A percentile compares a stretch with the other conserved stretches of the same genome.
These are phyloP conservation scores for Dioscorea dumetorum DNA, from an alignment of 106 monocot genomes.

Conservation along the genomic window DNA sequence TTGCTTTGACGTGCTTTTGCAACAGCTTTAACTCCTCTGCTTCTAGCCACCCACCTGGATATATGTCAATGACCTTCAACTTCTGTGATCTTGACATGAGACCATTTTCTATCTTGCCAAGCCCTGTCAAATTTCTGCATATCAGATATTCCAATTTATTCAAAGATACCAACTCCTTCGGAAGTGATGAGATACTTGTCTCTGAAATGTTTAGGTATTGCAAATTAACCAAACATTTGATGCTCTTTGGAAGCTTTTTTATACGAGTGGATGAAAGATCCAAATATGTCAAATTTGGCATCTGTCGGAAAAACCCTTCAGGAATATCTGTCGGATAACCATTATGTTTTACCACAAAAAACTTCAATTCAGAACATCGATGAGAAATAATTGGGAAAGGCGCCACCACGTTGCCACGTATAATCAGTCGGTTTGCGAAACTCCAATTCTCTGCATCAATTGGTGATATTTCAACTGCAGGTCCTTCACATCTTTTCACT, in stretches of 20 bases:
- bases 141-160: constrained; percentile 1
- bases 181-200: constrained; percentile 9
- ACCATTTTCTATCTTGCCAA: background rate
- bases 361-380: background rate
- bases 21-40: background rate
- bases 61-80: background rate
- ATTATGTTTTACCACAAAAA: constrained; percentile 5
- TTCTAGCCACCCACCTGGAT: background rate
- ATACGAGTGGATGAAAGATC: constrained; percentile 8
- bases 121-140: background rate
- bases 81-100: background rate
- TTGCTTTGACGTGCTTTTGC: background rate
- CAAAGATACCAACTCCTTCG: background rate
- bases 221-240: background rate
- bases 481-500: background rate
- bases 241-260: constrained; percentile 2
- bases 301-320: background rate
- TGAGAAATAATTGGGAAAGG: background rate
- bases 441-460: background rate
- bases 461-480: background rate
- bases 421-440: background rate
- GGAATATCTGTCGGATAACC: background rate
- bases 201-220: constrained; percentile 17
- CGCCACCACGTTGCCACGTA: background rate
- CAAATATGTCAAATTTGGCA: constrained; percentile 2